Base-by-base conservation (phyloP, 2,329 filamentous ascomycete genomes). In the Penicillium sumatraense region DNA sequence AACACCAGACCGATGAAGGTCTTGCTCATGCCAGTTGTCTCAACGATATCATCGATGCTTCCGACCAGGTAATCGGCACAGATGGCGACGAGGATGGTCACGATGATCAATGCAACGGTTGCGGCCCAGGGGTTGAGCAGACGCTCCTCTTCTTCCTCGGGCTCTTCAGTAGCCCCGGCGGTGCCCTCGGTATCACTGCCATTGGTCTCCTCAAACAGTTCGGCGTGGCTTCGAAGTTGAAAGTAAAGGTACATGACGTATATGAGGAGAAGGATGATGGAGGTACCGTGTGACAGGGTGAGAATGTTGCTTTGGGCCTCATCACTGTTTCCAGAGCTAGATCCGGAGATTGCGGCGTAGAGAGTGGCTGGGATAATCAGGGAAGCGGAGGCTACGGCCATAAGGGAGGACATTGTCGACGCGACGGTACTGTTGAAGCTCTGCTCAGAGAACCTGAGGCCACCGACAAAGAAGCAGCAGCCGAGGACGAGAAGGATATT, bases 401-500 rank as follows among this genome's bases (percentile, higher is more conserved):
- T 89, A 35, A 92, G 76, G 9, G 89, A 91, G 5, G 79, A 81
- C 79, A 81, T 81, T 49, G 79, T 81, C 7, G 78, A 80, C 6
- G 79, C 79, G 11, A 80, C 78, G 6, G 78, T 81, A 29, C 63
- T 73, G 61, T 81, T 81, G 72, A 81, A 81, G 3, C 68, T 77
- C 70, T 93, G 90, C 72, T 93, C 88, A 41, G 82, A 82, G 75
- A 87, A 86, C 59, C 81, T 80, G 56, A 91, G 77, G 27, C 90
- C 90, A 52, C 90, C 90, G 52, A 89, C 83, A 62, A 92, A 80
- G 78, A 91, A 91, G 74, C 89, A 91, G 81, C 90, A 90, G 65
- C 89, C 89, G 70, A 92, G 83, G 44, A 92, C 93, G 20, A 98
- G 85, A 7, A 98, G 83, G 61, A 97, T 88, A 75, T 98, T 98